These are phyloP conservation scores for Pugionium cornutum DNA, from an alignment of 345 rosid genomes.

Conservation along the genomic window DNA sequence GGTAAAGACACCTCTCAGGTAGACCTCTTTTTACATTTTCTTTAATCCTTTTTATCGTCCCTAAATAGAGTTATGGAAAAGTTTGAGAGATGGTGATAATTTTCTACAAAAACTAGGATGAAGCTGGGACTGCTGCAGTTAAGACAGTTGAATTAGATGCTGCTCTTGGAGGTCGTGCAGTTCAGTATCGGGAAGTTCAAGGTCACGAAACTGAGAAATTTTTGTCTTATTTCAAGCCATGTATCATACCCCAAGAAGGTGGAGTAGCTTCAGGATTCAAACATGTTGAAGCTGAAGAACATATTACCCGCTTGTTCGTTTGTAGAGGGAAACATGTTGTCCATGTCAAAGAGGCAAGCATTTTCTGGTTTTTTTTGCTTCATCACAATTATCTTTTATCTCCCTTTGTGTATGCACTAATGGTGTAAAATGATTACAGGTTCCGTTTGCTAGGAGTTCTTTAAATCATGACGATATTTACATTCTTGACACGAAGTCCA, in stretches of 20 bases:
- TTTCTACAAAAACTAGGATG: neutral
- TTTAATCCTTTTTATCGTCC: neutral
- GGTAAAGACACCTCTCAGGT: conserved; percentile 82
- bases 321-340: neutral
- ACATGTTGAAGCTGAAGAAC: neutral
- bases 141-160: neutral
- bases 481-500: neutral
- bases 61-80: neutral
- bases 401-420: no score
- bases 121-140: neutral
- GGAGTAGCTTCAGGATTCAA: neutral
- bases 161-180: neutral
- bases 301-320: neutral
- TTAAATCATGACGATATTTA: neutral
- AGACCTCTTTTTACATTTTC: neutral
- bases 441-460: neutral
- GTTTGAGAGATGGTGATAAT: neutral
- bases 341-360: neutral
- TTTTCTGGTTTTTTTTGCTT: neutral
- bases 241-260: neutral
- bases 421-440: neutral
- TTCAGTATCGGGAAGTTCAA: neutral
- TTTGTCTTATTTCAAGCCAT: neutral
- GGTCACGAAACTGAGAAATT: neutral
- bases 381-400: no score